Conservation (phyloP, 306 rosid genomes). For the Prunus persica region Prunus_persica_NCBIv2 NC_034009.1:11679501-11680000, state of each 20-base stretch:
- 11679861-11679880: not conserved
- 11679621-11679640: not conserved
- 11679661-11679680: not conserved
- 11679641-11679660: not conserved
- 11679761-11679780: not conserved
- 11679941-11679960: not conserved
- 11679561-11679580: not conserved
- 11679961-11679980: not conserved
- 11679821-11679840: not conserved
- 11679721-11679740: not conserved
- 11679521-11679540: not conserved
- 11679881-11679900: not conserved
- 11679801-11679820: too few species aligned
- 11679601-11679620: not conserved
- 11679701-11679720: not conserved
- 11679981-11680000: not conserved
- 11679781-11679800: not conserved
- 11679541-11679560: not conserved
- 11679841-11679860: not conserved
- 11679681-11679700: not conserved
- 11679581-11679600: not conserved
- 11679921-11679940: not conserved
- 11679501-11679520: not conserved
- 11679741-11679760: too few species aligned
- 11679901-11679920: not conserved